Conservation (phyloP, 1,284 basidiomycete genomes). For the Termitomyces sp. region DNA sequence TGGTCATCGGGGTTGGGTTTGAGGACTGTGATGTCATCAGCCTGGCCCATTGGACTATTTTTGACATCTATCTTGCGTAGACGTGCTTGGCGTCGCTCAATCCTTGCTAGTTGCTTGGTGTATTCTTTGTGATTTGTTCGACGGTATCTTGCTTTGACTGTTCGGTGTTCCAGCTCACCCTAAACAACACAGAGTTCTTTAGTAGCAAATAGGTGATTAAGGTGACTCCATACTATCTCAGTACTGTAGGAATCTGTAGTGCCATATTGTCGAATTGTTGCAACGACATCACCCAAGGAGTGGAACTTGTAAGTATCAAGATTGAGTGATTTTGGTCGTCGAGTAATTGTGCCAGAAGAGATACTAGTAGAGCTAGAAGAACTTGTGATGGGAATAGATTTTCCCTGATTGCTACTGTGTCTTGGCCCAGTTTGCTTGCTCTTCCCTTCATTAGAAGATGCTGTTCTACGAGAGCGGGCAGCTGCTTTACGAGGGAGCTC, state of each 20-base stretch:
- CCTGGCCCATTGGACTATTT: no score
- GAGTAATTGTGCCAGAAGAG: background rate
- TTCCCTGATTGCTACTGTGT: no score
- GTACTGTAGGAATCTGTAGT: background rate
- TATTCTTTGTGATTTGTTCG: background rate
- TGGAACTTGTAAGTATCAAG: background rate
- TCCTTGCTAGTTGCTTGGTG: background rate
- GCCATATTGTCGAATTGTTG: background rate
- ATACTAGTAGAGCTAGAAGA: no score
- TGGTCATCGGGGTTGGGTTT: background rate
- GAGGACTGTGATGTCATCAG: background rate
- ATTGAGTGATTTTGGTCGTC: background rate
- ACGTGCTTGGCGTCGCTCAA: background rate
- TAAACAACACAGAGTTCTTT: background rate
- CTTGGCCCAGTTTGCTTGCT: no score
- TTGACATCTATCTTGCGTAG: no score
- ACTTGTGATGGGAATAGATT: no score
- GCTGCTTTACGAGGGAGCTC: conserved; percentile 5
- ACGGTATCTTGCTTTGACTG: background rate
- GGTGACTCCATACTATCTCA: background rate
- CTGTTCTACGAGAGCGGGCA: background rate
- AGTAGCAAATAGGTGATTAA: background rate
- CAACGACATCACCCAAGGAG: background rate
- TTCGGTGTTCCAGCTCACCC: background rate
- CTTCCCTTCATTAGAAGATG: no score